A percentile compares a stretch with the other conserved stretches of the same genome.
Evolutionary conservation across 2,329 filamentous ascomycete species (phyloP).

Genomic region (Hypoxylon sp.): DNA sequence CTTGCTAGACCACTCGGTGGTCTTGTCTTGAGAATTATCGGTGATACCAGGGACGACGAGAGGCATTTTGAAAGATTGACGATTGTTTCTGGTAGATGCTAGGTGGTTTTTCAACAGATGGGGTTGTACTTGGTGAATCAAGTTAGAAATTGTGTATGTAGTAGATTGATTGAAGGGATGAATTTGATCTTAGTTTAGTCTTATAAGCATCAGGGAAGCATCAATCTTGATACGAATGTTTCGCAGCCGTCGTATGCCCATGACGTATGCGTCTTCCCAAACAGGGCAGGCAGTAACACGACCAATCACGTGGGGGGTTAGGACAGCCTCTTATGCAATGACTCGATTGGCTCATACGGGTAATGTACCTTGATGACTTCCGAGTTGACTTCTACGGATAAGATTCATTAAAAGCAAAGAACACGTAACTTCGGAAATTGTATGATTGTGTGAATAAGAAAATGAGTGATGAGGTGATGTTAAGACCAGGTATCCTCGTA

Average conservation of each 20-base stretch:
- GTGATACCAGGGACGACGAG: slow-evolving; percentile 74
- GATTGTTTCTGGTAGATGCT: background rate
- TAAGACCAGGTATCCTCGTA: slow-evolving; percentile 16
- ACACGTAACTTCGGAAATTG: background rate
- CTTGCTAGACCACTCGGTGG: slow-evolving; percentile 73
- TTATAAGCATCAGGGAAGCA: slow-evolving; percentile 29
- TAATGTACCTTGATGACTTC: slow-evolving; percentile 13
- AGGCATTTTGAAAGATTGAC: slow-evolving; percentile 67
- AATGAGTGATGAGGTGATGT: background rate
- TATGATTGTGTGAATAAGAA: background rate
- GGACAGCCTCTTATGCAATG: slow-evolving; percentile 19
- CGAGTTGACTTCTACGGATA: background rate
- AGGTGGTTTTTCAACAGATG: slow-evolving; percentile 1
- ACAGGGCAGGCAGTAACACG: slow-evolving; percentile 30
- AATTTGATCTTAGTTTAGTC: slow-evolving; percentile 8
- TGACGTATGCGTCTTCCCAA: slow-evolving; percentile 39
- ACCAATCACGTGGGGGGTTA: slow-evolving; percentile 31
- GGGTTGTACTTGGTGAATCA: background rate
- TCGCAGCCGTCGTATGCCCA: slow-evolving; percentile 33
- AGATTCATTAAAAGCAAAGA: background rate
- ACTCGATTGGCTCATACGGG: background rate
- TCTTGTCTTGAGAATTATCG: slow-evolving; percentile 60
- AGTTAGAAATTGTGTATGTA: background rate
- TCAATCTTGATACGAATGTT: slow-evolving; percentile 17
- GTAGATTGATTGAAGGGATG: slow-evolving; percentile 3